Evolutionary conservation across 805 yeast species (phyloP), one percentile per base, ranked within the genome.

Genomic region (Candida succiphila): DNA sequence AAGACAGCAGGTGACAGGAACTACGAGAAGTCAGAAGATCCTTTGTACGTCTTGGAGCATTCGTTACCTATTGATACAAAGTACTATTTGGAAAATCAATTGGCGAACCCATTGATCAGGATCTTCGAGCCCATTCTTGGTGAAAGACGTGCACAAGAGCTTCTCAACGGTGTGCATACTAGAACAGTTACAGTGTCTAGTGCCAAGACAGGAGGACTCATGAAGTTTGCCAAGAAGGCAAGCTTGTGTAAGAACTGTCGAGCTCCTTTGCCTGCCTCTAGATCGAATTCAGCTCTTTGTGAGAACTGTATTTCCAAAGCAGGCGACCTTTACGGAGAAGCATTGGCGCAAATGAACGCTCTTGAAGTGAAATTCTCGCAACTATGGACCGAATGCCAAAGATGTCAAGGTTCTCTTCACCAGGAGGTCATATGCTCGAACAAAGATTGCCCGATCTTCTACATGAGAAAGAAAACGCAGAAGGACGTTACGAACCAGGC

Each of bases 341-440:
- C 92, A 9, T 59, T 92, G 30, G 79, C 83, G 4, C 78, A 75
- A 38, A 77, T 88, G 67, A 81, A 86, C 51, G 76, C 74, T 28
- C 59, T 89, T 38, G 95, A 92, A 52, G 71, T 75, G 38, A 78
- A 80, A 45, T 92, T 86, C 48, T 78, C 95, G 3, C 66, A 94
- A 42, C 61, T 92, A 41, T 92, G 99, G 99, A 89, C 97, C 0
- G 95, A 92, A 52, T 94, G 99, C 54, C 99, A 92, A 60, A 65
- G 96, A 38, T 92, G 98, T 56, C 96, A 94, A 47, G 97, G 97
- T 0, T 83, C 92, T 18, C 61, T 94, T 35, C 96, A 92, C 48
- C 96, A 87, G 57, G 97, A 92, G 46, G 97, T 92, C 4, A 63
- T 89, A 17, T 92, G 99, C 56, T 78, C 95, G 0, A 86, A 89